Conservation (phyloP, 2,329 filamentous ascomycete species). For the Ceratocystiopsis brevicomis region DNA sequence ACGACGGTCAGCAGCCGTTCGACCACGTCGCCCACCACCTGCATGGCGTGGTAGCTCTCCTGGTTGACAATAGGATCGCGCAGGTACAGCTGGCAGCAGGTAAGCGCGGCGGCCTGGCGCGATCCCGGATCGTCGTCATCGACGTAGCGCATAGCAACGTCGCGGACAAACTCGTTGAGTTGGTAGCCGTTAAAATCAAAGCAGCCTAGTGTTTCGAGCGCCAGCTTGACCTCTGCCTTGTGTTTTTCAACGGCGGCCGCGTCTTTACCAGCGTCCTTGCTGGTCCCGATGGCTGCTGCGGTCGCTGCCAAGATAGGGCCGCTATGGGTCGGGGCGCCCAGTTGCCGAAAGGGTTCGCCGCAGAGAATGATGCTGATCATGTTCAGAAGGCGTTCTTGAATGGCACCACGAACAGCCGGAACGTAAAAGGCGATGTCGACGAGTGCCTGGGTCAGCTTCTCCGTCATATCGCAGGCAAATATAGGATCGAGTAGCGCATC, state of each 20-base stretch:
- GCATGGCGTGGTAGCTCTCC: slow-evolving; percentile 88
- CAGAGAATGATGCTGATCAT: slow-evolving; percentile 90
- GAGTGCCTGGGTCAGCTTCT: slow-evolving; percentile 82
- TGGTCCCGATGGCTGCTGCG: slow-evolving; percentile 25
- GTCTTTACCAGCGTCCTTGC: slow-evolving; percentile 64
- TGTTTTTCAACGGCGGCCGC: slow-evolving; percentile 60
- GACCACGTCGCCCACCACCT: slow-evolving; percentile 94
- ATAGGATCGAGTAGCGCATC: slow-evolving; percentile 88
- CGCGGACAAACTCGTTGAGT: slow-evolving; percentile 93
- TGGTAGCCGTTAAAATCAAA: slow-evolving; percentile 91
- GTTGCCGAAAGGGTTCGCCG: slow-evolving; percentile 74
- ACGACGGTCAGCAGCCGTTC: slow-evolving; percentile 90
- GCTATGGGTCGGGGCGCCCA: slow-evolving; percentile 53
- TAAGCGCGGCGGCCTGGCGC: slow-evolving; percentile 81
- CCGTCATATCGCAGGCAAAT: slow-evolving; percentile 86
- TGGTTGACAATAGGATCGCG: slow-evolving; percentile 95
- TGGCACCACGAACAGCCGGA: slow-evolving; percentile 76
- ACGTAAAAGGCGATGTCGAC: slow-evolving; percentile 99
- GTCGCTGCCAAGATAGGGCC: too few species aligned
- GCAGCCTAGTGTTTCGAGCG: slow-evolving; percentile 86
- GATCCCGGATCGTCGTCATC: slow-evolving; percentile 91
- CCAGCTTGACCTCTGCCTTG: slow-evolving; percentile 78
- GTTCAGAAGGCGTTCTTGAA: slow-evolving; percentile 84
- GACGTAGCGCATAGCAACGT: slow-evolving; percentile 95
- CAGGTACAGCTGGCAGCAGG: slow-evolving; percentile 93